Evolutionary conservation across 805 yeast species (phyloP), one percentile per base, ranked within the genome.

Genomic region (Blastobotrys terrestris): DNA sequence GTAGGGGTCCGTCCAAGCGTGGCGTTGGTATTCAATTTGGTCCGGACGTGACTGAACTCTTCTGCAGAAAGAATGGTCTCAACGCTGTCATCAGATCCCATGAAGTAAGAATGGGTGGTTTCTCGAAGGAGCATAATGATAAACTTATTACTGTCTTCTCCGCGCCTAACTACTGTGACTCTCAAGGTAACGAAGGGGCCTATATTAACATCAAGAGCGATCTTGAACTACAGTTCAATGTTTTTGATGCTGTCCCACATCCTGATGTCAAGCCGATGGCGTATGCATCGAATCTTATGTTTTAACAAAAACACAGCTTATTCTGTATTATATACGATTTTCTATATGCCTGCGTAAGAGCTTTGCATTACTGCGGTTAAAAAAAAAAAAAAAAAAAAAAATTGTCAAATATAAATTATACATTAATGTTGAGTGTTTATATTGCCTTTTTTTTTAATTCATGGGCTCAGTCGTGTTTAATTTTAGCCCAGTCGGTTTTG

Each of bases 11-110:
- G 3, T 86, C 95, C 19, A 90, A 90, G 69, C 80, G 99, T 67
- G 99, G 99, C 44, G 81, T 92, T 53, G 98, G 98, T 31, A 80
- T 88, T 68, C 96, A 94, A 67, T 94, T 94, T 68, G 99, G 99
- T 1, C 97, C 97, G 7, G 98, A 94, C 66, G 80, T 94, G 55
- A 92, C 99, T 3, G 81, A 80, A 48, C 67, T 77, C 42, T 94
- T 92, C 75, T 81, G 95, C 62, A 75, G 83, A 44, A 67, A 67
- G 43, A 94, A 94, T 68, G 76, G 78, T 31, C 74, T 94, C 55
- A 78, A 84, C 61, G 91, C 87, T 53, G 79, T 94, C 42, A 85
- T 94, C 62, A 78, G 99, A 63, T 89, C 97, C 2, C 99, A 94
- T 65, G 99, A 94, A 70, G 96, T 92, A 5, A 78, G 98, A 65